Percentiles rank a stretch among this genome's conserved stretches.
phyloP scores from a whole-genome alignment of 441 rosid species.

The Flueggea neowawraea region DNA sequence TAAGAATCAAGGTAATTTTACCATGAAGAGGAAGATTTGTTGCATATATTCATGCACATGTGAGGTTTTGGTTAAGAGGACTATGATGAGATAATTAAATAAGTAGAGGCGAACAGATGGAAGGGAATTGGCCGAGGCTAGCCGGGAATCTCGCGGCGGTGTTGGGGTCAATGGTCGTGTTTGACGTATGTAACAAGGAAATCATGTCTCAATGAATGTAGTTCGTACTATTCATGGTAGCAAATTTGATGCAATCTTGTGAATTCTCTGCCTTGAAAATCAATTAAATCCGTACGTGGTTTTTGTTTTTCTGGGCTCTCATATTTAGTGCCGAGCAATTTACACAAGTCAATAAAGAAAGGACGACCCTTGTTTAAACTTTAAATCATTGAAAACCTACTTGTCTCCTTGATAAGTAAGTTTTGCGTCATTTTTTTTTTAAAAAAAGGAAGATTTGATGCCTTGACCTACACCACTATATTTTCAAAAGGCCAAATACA shows the following conservation, averaged over 20 bases:
- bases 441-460: background rate
- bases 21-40: no score
- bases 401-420: background rate
- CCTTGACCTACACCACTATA: constrained; percentile 14
- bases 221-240: constrained; percentile 12
- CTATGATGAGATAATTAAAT: background rate
- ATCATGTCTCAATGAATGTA: constrained; percentile 6
- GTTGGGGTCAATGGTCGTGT: constrained; percentile 23
- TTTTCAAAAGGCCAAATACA: no score
- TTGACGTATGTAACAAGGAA: constrained; percentile 16
- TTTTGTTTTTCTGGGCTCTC: no score
- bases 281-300: background rate
- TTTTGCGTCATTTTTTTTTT: background rate
- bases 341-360: background rate
- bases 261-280: constrained; percentile 8
- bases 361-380: background rate
- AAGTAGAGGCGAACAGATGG: background rate
- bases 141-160: constrained; percentile 54
- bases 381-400: constrained; percentile 10
- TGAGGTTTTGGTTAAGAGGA: no score
- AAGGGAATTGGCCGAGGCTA: constrained; percentile 16
- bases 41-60: no score
- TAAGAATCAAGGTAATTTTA: no score
- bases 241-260: constrained; percentile 42
- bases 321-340: background rate